Percentiles rank a stretch among this genome's conserved stretches.
Conservation (phyloP, 257 asterid genomes). For the Solanum rostratum region DNA sequence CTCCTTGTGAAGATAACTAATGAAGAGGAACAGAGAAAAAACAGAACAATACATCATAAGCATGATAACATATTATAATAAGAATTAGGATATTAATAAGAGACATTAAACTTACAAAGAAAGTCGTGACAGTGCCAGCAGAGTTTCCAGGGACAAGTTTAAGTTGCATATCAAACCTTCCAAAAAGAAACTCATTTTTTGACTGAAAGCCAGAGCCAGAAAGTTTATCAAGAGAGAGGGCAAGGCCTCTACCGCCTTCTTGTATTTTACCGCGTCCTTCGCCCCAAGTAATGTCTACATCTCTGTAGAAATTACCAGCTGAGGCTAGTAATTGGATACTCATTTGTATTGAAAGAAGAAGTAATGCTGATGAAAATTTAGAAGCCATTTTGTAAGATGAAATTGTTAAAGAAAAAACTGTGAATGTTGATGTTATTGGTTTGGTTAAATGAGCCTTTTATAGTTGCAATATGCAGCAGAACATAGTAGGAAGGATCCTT, state of each 20-base stretch:
- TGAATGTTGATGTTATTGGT: background rate
- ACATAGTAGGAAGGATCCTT: background rate
- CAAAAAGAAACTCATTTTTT: background rate
- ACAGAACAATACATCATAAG: background rate
- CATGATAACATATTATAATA: background rate
- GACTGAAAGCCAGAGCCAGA: constrained; percentile 3
- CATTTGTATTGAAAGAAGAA: background rate
- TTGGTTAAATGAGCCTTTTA: background rate
- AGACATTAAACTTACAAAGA: background rate
- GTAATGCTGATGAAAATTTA: background rate
- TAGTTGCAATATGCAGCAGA: background rate
- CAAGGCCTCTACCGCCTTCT: background rate
- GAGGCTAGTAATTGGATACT: background rate
- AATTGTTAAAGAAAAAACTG: background rate
- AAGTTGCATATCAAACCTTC: background rate
- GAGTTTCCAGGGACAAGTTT: background rate
- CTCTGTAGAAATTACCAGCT: constrained; percentile 7
- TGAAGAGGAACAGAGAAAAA: background rate
- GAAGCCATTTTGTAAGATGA: background rate
- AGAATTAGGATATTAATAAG: background rate
- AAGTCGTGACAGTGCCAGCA: background rate
- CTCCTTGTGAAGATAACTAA: background rate
- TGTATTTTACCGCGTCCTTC: background rate
- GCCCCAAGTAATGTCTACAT: background rate
- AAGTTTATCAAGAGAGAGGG: background rate